phyloP scores from a whole-genome alignment of 306 rosid genomes.

The Quercus rubra region DNA sequence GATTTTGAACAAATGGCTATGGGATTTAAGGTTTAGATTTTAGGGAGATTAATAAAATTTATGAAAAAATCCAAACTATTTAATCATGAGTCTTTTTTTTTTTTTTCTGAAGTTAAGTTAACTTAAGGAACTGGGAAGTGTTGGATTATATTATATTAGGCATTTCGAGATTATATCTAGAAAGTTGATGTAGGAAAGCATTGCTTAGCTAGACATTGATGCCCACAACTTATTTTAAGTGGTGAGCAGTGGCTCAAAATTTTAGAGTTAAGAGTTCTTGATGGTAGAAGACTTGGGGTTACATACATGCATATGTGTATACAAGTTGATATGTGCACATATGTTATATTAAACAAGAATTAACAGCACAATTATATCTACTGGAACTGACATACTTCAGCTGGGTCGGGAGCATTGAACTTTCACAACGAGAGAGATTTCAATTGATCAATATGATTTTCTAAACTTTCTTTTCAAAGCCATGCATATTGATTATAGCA shows the following conservation, averaged over 20 bases:
- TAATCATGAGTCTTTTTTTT: background rate
- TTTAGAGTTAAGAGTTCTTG: background rate
- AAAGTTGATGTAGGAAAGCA: background rate
- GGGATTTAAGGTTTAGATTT: background rate
- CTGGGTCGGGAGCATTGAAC: background rate
- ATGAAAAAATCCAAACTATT: background rate
- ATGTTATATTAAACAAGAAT: background rate
- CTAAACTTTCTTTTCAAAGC: background rate
- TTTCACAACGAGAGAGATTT: background rate
- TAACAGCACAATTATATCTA: background rate
- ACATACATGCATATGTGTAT: background rate
- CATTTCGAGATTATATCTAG: background rate
- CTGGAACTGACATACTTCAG: background rate
- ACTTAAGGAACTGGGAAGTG: background rate
- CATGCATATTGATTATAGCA: background rate
- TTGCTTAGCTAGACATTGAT: background rate
- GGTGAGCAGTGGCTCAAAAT: background rate
- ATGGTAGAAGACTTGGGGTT: background rate
- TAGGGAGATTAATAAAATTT: background rate
- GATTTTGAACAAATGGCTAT: background rate
- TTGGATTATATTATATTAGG: background rate
- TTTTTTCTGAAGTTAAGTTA: background rate
- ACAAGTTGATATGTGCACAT: background rate
- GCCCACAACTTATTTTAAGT: background rate
- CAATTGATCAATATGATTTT: background rate